Evolutionary conservation across 345 rosid species (phyloP), one percentile per base, ranked within the genome.

Genomic region (Psidium friedrichsthalianum): DNA sequence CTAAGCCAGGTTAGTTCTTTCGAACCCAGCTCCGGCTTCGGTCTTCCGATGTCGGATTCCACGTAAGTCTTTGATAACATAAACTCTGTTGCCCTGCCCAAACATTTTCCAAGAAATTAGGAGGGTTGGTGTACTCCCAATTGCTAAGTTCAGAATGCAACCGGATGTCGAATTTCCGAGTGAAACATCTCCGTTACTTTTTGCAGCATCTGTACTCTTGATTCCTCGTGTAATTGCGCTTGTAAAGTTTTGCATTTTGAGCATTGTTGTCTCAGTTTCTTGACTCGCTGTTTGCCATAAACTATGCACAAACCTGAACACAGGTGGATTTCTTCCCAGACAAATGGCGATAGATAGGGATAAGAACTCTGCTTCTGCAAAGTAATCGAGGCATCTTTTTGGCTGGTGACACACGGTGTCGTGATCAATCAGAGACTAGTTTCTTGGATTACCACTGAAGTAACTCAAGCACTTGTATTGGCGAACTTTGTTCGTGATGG

Each of bases 1-100:
- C 98, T 11, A 95, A 89, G 87, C 90, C 95, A 89, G 96, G 98
- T 96, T 89, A 42, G 88, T 88, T 53, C 82, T 87, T 86, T 25
- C 58, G 47, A 64, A 25, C 52, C 27, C 21, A 22, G 6, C 53
- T 56, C 29, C 1, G 13, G 42, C 24, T 8, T n/a, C 29, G 1
- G 57, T 16, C 80, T 82, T 47, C 20, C 3, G 1, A 53, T 36
- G 78, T 29, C 1, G 20, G 82, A 49, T 47, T 8, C 64, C 11
- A 1, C 16, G 47, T 18, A 69, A 69, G 78, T 36, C 78, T 69
- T 69, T 5, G 78, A 82, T 25, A 1, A 21, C 22, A 6, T 49
- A 14, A 51, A 82, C 83, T 22, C 83, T 18, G 21, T 5, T 5
- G 56, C 24, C 2, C 27, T 83, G 47, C 61, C 24, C 40, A 11